These are phyloP conservation scores for Aspergillus tubingensis DNA, from an alignment of 2,329 filamentous ascomycete genomes.

Conservation along the genomic window DNA sequence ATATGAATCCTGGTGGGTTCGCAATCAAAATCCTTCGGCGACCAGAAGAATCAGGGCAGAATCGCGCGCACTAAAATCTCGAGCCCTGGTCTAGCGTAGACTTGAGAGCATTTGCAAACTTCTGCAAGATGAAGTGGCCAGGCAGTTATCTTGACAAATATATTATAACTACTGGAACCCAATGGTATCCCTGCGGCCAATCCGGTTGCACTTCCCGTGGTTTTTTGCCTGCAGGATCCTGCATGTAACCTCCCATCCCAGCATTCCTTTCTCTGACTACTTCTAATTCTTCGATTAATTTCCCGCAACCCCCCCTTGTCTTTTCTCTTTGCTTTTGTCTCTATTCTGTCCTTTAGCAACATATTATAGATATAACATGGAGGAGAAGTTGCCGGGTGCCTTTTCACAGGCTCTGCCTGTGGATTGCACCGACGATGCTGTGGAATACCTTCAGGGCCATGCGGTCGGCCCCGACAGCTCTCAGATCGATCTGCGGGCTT, in stretches of 20 bases:
- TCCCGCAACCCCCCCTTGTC: background rate
- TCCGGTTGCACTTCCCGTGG: background rate
- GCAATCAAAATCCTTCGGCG: background rate
- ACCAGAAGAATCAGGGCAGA: background rate
- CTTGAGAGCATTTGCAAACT: background rate
- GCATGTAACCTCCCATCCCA: background rate
- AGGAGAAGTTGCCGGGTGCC: conserved; percentile 12
- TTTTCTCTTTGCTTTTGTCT: background rate
- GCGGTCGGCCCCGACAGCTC: background rate
- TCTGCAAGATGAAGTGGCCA: background rate
- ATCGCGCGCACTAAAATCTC: background rate
- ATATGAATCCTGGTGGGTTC: background rate
- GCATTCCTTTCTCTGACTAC: background rate
- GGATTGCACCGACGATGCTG: conserved; percentile 23
- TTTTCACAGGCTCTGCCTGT: background rate
- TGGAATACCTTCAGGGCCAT: conserved; percentile 25
- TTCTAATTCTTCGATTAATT: background rate
- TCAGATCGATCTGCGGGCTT: conserved; percentile 21
- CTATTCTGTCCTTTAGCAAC: background rate
- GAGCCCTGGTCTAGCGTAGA: background rate
- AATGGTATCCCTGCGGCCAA: background rate
- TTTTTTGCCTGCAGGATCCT: background rate
- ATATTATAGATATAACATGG: background rate
- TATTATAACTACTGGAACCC: background rate
- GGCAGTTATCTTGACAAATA: background rate